phyloP scores from a whole-genome alignment of 2,329 filamentous ascomycete genomes.

The Colletotrichum horii region DNA sequence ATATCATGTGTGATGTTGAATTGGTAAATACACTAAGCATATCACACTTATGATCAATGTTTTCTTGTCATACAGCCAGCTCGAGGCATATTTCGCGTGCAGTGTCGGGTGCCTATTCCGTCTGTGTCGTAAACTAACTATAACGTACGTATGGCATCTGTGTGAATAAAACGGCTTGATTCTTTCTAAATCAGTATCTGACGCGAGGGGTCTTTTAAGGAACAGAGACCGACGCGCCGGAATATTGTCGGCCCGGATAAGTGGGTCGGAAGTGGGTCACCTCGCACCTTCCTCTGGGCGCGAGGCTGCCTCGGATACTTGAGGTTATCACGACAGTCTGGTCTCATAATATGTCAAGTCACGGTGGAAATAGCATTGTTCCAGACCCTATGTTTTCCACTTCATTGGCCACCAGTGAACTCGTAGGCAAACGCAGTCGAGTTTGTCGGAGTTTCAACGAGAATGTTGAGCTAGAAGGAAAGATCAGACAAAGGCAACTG shows the following conservation, averaged over 20 bases:
- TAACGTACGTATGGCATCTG: too few species aligned
- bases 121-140: too few species aligned
- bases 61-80: background rate
- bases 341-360: background rate
- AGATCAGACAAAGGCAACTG: background rate
- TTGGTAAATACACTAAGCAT: background rate
- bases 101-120: background rate
- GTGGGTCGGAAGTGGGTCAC: too few species aligned
- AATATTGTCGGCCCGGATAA: too few species aligned
- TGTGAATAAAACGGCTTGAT: too few species aligned
- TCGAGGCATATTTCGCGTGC: background rate
- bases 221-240: too few species aligned
- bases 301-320: too few species aligned
- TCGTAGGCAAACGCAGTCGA: background rate
- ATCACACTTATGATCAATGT: background rate
- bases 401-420: background rate
- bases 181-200: too few species aligned
- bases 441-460: background rate
- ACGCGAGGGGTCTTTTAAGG: too few species aligned
- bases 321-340: too few species aligned
- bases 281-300: too few species aligned
- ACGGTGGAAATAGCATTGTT: background rate
- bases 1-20: background rate
- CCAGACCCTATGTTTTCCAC: background rate
- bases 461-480: background rate